Conservation (phyloP, 352 stramenopile genomes). For the Pythium insidiosum region DNA sequence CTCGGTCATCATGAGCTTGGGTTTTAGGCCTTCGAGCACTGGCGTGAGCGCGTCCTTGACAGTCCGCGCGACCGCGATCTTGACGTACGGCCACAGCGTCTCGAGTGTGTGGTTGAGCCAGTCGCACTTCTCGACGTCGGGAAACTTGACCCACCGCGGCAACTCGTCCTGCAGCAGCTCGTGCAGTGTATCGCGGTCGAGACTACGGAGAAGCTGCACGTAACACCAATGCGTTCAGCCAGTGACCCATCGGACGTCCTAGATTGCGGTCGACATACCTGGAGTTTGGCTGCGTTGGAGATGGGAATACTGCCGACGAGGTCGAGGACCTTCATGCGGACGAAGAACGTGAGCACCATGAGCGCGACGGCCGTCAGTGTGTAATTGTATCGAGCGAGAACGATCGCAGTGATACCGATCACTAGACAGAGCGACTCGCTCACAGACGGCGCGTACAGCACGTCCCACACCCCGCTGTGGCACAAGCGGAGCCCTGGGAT, state of each 20-base stretch:
- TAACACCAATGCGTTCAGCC: neutral
- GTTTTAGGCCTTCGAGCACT: slow-evolving; percentile 24
- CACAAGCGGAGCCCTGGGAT: slow-evolving; percentile 17
- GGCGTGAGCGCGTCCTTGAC: slow-evolving; percentile 29
- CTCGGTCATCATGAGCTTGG: slow-evolving; percentile 33
- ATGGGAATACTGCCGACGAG: slow-evolving; percentile 17
- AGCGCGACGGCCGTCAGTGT: slow-evolving; percentile 14
- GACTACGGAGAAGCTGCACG: slow-evolving; percentile 22
- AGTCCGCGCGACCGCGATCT: slow-evolving; percentile 25
- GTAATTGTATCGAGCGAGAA: slow-evolving; percentile 11
- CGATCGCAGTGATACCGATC: slow-evolving; percentile 15
- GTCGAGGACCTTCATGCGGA: slow-evolving; percentile 27
- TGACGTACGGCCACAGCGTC: slow-evolving; percentile 42
- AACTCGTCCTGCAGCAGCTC: slow-evolving; percentile 34
- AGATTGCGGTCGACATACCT: slow-evolving; percentile 8
- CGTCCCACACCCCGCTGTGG: slow-evolving; percentile 17
- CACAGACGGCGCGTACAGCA: slow-evolving; percentile 24
- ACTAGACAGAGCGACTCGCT: slow-evolving; percentile 23
- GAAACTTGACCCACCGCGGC: slow-evolving; percentile 36
- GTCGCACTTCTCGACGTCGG: slow-evolving; percentile 37
- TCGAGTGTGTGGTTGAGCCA: slow-evolving; percentile 34
- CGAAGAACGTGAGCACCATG: slow-evolving; percentile 23
- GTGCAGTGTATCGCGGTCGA: slow-evolving; percentile 28
- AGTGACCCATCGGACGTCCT: neutral
- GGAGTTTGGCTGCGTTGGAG: slow-evolving; percentile 24